Evolutionary conservation across 176 grass and related monocot species (phyloP).

Genomic region (Hsuehochloa calcarea): DNA sequence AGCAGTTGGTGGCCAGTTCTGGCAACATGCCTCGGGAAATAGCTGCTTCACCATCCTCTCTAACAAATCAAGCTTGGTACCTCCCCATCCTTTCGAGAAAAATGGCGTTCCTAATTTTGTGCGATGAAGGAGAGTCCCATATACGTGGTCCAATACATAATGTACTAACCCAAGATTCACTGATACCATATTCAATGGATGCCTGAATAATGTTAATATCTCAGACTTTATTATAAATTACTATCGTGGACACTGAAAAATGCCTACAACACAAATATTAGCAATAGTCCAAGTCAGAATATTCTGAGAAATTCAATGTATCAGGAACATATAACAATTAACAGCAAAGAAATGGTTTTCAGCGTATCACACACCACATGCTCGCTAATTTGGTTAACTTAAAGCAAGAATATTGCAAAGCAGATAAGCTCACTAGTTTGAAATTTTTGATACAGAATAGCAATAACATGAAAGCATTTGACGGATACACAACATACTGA

Average conservation of each 20-base stretch:
- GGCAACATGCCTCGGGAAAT: slow-evolving; percentile 53
- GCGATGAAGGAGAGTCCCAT: slow-evolving; percentile 70
- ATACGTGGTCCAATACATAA: slow-evolving; percentile 87
- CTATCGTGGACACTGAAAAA: background rate
- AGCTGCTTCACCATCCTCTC: slow-evolving; percentile 88
- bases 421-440: background rate
- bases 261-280: slow-evolving; percentile 21
- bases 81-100: slow-evolving; percentile 92
- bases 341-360: background rate
- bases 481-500: background rate
- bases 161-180: slow-evolving; percentile 79
- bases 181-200: slow-evolving; percentile 64
- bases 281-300: background rate
- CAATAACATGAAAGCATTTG: background rate
- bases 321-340: background rate
- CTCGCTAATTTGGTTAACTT: background rate
- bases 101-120: slow-evolving; percentile 84
- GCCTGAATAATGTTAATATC: background rate
- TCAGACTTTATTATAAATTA: background rate
- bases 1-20: slow-evolving; percentile 63
- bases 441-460: background rate
- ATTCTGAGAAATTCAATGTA: background rate
- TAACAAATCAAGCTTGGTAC: slow-evolving; percentile 74
- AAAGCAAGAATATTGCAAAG: background rate
- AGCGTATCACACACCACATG: background rate